phyloP scores from a whole-genome alignment of 345 rosid genomes.

The Turritis glabra region DNA sequence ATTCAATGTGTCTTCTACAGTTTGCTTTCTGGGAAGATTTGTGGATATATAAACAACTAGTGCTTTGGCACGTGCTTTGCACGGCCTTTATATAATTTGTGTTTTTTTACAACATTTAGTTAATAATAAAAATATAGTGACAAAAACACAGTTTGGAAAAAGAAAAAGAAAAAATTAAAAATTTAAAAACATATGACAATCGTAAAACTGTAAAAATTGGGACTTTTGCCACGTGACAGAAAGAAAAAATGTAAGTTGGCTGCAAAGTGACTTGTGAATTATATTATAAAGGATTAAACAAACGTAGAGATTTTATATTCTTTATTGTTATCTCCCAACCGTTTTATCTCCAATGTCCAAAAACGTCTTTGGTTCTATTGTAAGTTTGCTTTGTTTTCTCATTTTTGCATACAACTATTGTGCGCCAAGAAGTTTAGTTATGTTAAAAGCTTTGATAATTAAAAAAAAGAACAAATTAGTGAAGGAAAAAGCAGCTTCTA shows the following conservation, averaged over 20 bases:
- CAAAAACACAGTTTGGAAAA: too few species aligned
- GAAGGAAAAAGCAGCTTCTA: not conserved
- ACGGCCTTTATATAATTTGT: too few species aligned
- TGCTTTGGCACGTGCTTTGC: too few species aligned
- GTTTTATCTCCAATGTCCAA: not conserved
- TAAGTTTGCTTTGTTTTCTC: not conserved
- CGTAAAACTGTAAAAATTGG: too few species aligned
- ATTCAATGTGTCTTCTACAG: constrained; percentile 17
- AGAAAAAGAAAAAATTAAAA: too few species aligned
- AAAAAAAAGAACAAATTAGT: not conserved
- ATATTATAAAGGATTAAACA: not conserved
- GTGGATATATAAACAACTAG: constrained; percentile 17
- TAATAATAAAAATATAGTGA: too few species aligned
- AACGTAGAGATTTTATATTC: not conserved
- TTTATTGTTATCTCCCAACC: not conserved
- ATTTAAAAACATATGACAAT: too few species aligned
- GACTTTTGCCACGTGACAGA: too few species aligned
- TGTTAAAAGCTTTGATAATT: not conserved
- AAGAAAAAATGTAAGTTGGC: too few species aligned
- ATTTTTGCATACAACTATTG: not conserved
- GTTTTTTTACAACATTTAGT: too few species aligned
- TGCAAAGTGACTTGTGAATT: too few species aligned
- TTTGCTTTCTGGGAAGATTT: not conserved
- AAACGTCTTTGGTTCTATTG: not conserved
- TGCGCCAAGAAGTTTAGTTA: not conserved